Conservation (phyloP, 2,329 filamentous ascomycete species). For the Venturia aucupariae region DNA sequence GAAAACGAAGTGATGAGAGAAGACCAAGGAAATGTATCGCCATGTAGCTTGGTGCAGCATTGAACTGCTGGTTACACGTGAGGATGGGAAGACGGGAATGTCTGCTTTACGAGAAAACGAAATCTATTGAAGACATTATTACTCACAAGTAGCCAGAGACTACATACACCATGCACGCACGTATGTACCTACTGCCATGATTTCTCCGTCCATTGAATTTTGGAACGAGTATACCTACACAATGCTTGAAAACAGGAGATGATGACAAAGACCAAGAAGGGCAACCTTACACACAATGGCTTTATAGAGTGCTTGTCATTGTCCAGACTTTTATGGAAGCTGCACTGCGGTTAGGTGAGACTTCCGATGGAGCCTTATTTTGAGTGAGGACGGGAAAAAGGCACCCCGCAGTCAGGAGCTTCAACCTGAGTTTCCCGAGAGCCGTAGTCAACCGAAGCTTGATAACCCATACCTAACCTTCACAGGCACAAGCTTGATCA, state of each 20-base stretch:
- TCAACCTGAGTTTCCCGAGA: background rate
- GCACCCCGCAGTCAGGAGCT: background rate
- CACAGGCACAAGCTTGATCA: background rate
- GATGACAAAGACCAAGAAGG: background rate
- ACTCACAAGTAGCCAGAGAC: too few species aligned
- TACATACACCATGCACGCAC: too few species aligned
- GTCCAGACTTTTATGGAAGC: background rate
- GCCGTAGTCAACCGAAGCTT: background rate
- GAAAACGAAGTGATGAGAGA: background rate
- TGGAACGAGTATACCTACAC: too few species aligned
- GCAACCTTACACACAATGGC: too few species aligned
- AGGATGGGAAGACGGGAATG: background rate
- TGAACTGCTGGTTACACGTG: background rate
- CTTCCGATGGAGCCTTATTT: too few species aligned
- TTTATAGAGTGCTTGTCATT: too few species aligned
- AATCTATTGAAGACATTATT: too few species aligned
- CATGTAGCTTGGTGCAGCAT: background rate
- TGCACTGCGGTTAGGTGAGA: background rate
- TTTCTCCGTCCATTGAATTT: too few species aligned
- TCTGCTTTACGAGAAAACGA: too few species aligned
- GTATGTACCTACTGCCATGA: too few species aligned
- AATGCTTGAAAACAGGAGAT: background rate
- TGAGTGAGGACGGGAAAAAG: too few species aligned
- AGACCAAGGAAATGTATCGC: background rate
- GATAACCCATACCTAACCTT: too few species aligned